Evolutionary conservation across 192 early-diverging fungal genomes (phyloP).

Genomic region (Phlyctochytrium bullatum): DNA sequence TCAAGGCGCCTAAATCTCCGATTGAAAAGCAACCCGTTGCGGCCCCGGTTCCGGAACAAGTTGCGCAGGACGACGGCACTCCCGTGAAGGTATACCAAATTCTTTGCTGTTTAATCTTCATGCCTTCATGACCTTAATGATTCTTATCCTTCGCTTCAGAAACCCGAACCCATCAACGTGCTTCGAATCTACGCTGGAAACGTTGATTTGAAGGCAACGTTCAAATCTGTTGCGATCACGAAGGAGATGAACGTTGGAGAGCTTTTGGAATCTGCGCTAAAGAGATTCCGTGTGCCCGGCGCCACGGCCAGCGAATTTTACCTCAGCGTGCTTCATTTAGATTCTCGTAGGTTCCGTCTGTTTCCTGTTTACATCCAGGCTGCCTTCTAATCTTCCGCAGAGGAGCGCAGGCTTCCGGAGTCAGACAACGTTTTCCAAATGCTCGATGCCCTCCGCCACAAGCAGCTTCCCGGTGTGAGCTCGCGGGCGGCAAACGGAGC

Average conservation of each 20-base stretch:
- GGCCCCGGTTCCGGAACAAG: background rate
- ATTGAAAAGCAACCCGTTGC: background rate
- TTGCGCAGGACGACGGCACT: background rate
- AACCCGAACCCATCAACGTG: constrained; percentile 43
- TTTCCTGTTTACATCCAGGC: background rate
- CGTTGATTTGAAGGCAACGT: constrained; percentile 50
- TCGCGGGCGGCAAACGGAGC: constrained; percentile 10
- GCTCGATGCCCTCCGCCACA: constrained; percentile 39
- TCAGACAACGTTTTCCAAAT: constrained; percentile 28
- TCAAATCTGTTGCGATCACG: constrained; percentile 43
- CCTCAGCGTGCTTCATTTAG: constrained; percentile 45
- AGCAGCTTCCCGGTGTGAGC: constrained; percentile 38
- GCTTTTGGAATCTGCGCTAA: constrained; percentile 34
- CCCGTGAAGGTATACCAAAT: background rate
- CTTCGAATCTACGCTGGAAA: constrained; percentile 51
- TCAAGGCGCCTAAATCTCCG: background rate
- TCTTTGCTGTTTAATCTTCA: too few relatives aligned
- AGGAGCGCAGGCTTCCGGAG: constrained; percentile 11
- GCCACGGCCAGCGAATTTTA: constrained; percentile 37
- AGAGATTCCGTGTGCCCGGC: constrained; percentile 38
- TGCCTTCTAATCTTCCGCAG: constrained; percentile 8
- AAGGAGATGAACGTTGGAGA: constrained; percentile 35
- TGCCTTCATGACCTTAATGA: too few relatives aligned
- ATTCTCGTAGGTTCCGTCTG: constrained; percentile 32
- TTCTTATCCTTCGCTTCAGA: too few relatives aligned